phyloP scores from a whole-genome alignment of 495 filamentous ascomycete species.

The Talaromyces proteolyticus region DNA sequence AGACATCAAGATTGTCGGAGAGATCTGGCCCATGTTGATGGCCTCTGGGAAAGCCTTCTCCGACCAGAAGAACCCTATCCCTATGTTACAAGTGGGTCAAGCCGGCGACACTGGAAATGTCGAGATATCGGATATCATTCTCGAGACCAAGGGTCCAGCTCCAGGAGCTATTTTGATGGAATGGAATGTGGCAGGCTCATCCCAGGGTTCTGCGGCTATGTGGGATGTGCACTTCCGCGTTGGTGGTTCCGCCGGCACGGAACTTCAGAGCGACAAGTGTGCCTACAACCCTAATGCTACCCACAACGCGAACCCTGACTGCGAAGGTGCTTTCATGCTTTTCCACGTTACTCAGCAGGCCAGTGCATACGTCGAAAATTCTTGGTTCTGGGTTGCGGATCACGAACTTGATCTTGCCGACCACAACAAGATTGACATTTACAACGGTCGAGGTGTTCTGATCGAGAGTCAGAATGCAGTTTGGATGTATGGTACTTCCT shows the following conservation, averaged over 20 bases:
- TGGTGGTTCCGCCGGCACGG: slow-evolving; percentile 74
- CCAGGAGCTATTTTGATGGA: slow-evolving; percentile 86
- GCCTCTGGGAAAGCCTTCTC: slow-evolving; percentile 68
- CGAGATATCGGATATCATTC: slow-evolving; percentile 67
- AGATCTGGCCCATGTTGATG: slow-evolving; percentile 87
- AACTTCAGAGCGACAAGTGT: slow-evolving; percentile 72
- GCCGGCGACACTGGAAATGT: slow-evolving; percentile 62
- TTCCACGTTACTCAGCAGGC: slow-evolving; percentile 69
- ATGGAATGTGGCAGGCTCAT: slow-evolving; percentile 72
- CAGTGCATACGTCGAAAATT: slow-evolving; percentile 81
- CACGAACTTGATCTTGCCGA: slow-evolving; percentile 78
- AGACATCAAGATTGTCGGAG: slow-evolving; percentile 76
- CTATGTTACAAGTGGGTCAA: slow-evolving; percentile 68
- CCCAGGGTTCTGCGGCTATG: slow-evolving; percentile 68
- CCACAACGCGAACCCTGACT: slow-evolving; percentile 44
- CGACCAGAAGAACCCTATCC: slow-evolving; percentile 61
- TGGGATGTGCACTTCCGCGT: slow-evolving; percentile 92
- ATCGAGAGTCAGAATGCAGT: slow-evolving; percentile 57
- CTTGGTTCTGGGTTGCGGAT: slow-evolving; percentile 93
- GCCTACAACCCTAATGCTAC: slow-evolving; percentile 58
- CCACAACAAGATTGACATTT: slow-evolving; percentile 83
- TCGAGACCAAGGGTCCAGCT: slow-evolving; percentile 45
- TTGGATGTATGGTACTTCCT: slow-evolving; percentile 70
- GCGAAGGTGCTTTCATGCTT: slow-evolving; percentile 75
- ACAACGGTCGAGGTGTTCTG: slow-evolving; percentile 81